Evolutionary conservation across 192 early-diverging fungal genomes (phyloP).

Genomic region (Mortierella hygrophila): DNA sequence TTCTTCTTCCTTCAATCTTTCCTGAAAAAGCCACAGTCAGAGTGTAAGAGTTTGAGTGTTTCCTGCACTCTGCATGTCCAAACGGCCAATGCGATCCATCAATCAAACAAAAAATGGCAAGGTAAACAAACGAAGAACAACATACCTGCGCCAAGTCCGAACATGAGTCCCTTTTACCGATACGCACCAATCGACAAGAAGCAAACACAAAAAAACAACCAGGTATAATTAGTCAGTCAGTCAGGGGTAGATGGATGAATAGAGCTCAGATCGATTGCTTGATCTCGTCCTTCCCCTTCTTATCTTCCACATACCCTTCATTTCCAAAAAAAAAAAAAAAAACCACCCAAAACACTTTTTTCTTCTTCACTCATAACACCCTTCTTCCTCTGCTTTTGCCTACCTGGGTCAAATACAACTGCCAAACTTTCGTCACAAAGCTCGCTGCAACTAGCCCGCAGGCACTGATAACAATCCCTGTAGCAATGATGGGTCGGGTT

Average conservation of each 20-base stretch:
- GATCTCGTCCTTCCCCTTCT: too few species aligned
- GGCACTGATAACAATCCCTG: constrained; percentile 23
- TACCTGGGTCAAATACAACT: constrained; percentile 73
- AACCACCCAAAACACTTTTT: not conserved
- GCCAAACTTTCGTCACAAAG: constrained; percentile 74
- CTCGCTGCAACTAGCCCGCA: constrained; percentile 70
- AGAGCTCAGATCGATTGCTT: too few species aligned
- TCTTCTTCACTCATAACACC: not conserved
- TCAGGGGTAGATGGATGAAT: not conserved
- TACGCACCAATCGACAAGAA: not conserved
- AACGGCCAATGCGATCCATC: not conserved
- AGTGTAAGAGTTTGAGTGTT: too few species aligned
- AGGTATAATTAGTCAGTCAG: not conserved
- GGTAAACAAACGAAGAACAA: not conserved
- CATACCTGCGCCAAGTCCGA: constrained; percentile 67
- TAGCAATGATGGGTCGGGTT: constrained; percentile 14
- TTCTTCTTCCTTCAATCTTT: not conserved
- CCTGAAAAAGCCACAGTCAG: not conserved
- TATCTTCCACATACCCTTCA: too few species aligned
- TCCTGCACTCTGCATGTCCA: not conserved
- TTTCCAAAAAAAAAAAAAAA: too few species aligned
- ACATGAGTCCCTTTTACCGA: constrained; percentile 64
- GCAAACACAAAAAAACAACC: constrained; percentile 10
- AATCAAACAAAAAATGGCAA: too few species aligned
- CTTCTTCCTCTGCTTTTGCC: not conserved